These are phyloP conservation scores for Chlorophyllum brunneum DNA, from an alignment of 768 basidiomycete genomes.

Conservation along the genomic window DNA sequence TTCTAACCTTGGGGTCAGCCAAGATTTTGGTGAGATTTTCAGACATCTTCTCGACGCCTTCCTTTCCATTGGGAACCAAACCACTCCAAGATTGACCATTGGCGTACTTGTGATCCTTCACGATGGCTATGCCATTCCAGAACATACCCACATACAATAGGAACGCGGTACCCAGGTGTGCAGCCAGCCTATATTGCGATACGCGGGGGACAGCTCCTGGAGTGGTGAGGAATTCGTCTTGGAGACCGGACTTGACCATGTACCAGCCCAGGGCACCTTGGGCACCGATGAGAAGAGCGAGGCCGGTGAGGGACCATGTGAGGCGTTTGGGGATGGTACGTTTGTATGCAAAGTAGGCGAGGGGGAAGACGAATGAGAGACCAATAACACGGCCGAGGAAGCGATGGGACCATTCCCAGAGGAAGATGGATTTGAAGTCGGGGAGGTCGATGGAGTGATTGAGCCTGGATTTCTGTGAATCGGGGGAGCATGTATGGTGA, in stretches of 20 bases:
- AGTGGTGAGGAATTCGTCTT: constrained; percentile 73
- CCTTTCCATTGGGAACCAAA: constrained; percentile 27
- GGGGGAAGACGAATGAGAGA: constrained; percentile 76
- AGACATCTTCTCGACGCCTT: not conserved
- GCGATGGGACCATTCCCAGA: constrained; percentile 98
- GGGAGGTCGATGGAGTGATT: constrained; percentile 85
- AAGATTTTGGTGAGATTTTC: constrained; percentile 42
- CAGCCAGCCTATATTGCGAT: constrained; percentile 93
- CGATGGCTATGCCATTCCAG: constrained; percentile 65
- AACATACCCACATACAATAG: constrained; percentile 94
- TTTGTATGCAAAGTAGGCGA: constrained; percentile 73
- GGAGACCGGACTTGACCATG: constrained; percentile 97
- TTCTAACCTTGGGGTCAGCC: constrained; percentile 50
- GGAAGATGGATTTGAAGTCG: constrained; percentile 95
- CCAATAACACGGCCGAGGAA: constrained; percentile 87
- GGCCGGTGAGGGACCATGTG: constrained; percentile 59
- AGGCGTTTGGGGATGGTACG: constrained; percentile 65
- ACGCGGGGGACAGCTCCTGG: constrained; percentile 90
- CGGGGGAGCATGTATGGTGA: not conserved
- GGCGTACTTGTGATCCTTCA: constrained; percentile 78
- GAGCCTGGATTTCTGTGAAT: constrained; percentile 43
- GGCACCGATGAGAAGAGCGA: constrained; percentile 81
- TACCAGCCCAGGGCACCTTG: constrained; percentile 98
- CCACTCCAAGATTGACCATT: constrained; percentile 58
- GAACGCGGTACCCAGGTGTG: constrained; percentile 90